Base-by-base conservation (phyloP, 2,329 filamentous ascomycete species). In the Ophiocordyceps australis region DNA sequence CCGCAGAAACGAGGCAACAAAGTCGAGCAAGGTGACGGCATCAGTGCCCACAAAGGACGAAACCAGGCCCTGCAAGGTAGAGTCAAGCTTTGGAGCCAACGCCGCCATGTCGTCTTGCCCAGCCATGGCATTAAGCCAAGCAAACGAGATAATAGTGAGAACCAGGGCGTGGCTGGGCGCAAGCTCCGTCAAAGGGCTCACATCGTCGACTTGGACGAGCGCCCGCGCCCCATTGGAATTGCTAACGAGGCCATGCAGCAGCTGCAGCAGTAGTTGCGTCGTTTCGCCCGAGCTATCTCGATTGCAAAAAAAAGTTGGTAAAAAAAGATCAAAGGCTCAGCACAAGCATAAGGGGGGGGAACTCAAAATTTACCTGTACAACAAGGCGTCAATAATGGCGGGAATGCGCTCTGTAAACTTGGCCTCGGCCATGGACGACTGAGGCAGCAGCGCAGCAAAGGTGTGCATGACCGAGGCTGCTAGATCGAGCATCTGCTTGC, bases 381-480 rank as follows among this genome's bases (percentile, higher is more conserved):
- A 38, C 15, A 73, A 45, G 17, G 64, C 59, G 17, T 52, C 50
- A 4, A 69, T 52, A 3, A 78, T 46, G 16, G 55, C 48, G 2
- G 59, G 60, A 38, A 69, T 63, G 26, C 71, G 55, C 15, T 45
- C 53, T 4, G 62, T 47, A 17, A 76, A 54, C 35, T 55, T 62
- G 10, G 46, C 34, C 12, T 62, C 47, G 12, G 49, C 46, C 22
- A 48, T 50, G 5, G 50, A 50, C 4, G 53, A 46, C 4, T 57
- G 53, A 0, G 71, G 62, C 4, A 78, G 47, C 9, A 78, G 45
- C 7, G 59, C 48, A 1, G 61, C 48, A 39, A 79, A 78, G 0
- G 63, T 68, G 39, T 75, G 65, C 5, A 77, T 41, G 9, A 79
- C 62, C 17, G 65, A 62, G 4, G 74, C 64, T 4, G 64, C 68